These are phyloP conservation scores for Aspergillus carlsbadensis DNA, from an alignment of 495 filamentous ascomycete species.

Conservation along the genomic window DNA sequence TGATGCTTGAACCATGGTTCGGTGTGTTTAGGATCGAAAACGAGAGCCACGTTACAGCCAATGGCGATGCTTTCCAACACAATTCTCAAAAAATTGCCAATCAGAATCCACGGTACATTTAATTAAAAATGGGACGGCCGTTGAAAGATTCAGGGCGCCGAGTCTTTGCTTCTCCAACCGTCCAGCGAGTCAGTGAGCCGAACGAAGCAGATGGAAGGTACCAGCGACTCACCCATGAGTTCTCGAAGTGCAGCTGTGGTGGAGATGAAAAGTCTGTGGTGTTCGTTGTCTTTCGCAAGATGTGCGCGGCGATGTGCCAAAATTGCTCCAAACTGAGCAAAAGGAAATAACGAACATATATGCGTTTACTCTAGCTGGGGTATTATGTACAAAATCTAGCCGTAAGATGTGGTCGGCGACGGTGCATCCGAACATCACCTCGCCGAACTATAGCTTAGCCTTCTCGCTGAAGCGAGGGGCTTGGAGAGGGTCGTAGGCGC, in stretches of 20 bases:
- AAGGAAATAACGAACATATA: not conserved
- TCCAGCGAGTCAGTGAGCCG: too few species aligned
- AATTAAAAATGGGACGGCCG: not conserved
- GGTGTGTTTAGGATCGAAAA: conserved; percentile 1
- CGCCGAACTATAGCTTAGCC: conserved; percentile 46
- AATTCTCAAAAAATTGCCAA: not conserved
- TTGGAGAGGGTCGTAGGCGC: conserved; percentile 65
- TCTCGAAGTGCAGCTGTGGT: not conserved
- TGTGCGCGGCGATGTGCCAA: too few species aligned
- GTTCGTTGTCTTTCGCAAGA: too few species aligned
- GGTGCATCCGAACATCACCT: not conserved
- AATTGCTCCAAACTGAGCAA: too few species aligned
- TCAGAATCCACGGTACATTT: not conserved
- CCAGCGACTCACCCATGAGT: not conserved
- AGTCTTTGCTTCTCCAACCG: not conserved
- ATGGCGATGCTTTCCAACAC: not conserved
- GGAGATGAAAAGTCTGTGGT: not conserved
- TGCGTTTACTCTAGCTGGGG: conserved; percentile 5
- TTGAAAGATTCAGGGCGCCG: not conserved
- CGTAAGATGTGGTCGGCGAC: not conserved
- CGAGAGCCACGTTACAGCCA: not conserved
- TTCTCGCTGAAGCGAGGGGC: conserved; percentile 60
- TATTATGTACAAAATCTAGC: conserved; percentile 7
- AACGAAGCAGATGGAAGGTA: not conserved
- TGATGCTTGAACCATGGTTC: conserved; percentile 1